Conservation (phyloP, 257 asterid genomes). For the Buddleja alternifolia region DNA sequence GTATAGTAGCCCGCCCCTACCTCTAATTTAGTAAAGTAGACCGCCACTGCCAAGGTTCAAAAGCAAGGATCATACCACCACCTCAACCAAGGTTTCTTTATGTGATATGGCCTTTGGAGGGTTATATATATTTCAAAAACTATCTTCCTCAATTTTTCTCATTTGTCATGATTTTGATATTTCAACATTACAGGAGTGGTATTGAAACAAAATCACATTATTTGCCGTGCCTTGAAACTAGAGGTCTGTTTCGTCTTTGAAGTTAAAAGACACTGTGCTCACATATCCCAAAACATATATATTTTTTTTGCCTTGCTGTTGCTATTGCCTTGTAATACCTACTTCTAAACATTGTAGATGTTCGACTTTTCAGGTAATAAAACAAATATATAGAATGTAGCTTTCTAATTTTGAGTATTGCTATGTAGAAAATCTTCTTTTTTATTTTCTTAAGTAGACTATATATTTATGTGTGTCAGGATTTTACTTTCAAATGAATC, state of each 20-base stretch:
- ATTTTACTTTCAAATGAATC: conserved; percentile 41
- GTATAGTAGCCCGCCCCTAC: too few relatives aligned
- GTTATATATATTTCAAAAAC: too few relatives aligned
- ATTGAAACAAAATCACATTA: conserved; percentile 39
- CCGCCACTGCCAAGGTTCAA: too few relatives aligned
- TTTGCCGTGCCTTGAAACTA: conserved; percentile 63
- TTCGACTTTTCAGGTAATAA: conserved; percentile 61
- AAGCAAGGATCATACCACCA: too few relatives aligned
- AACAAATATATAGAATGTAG: neutral
- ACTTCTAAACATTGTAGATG: conserved; percentile 60
- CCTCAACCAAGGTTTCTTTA: too few relatives aligned
- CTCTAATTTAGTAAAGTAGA: too few relatives aligned
- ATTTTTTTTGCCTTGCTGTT: neutral
- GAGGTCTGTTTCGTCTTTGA: conserved; percentile 41
- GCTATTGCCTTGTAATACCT: conserved; percentile 44
- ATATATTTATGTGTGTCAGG: conserved; percentile 33
- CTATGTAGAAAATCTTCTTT: neutral
- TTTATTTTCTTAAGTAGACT: conserved; percentile 1
- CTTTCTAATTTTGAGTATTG: neutral
- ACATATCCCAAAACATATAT: neutral
- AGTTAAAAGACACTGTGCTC: neutral
- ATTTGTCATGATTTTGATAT: conserved; percentile 1
- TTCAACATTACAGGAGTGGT: conserved; percentile 40
- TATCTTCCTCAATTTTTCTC: neutral
- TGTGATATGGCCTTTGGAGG: too few relatives aligned